phyloP scores from a whole-genome alignment of 2,329 filamentous ascomycete genomes.

The Nemania serpens region DNA sequence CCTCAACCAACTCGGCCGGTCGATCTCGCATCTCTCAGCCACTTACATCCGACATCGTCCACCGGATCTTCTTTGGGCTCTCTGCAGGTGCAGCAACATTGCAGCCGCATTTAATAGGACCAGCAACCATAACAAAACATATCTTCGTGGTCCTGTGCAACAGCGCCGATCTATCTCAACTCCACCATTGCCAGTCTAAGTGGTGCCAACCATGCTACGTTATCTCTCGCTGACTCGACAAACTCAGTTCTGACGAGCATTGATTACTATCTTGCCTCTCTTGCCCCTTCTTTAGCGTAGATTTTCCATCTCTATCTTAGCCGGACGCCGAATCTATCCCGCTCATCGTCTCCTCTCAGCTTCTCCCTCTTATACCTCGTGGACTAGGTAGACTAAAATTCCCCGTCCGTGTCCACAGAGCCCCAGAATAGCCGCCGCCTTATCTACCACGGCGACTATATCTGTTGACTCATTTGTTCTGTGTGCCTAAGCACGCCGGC shows the following conservation, averaged over 20 bases:
- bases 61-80: constrained; percentile 33
- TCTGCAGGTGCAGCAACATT: constrained; percentile 37
- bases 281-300: constrained; percentile 14
- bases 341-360: constrained; percentile 5
- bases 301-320: constrained; percentile 19
- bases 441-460: constrained; percentile 27
- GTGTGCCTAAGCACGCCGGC: constrained; percentile 17
- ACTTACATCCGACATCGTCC: constrained; percentile 28
- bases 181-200: constrained; percentile 24
- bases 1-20: constrained; percentile 25
- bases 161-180: constrained; percentile 36
- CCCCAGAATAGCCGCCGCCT: constrained; percentile 29
- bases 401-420: constrained; percentile 26
- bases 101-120: constrained; percentile 34
- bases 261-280: constrained; percentile 12
- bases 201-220: constrained; percentile 38
- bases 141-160: constrained; percentile 28
- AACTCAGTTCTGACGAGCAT: constrained; percentile 14
- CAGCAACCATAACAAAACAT: constrained; percentile 32
- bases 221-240: constrained; percentile 31
- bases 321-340: background rate
- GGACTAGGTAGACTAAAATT: constrained; percentile 1
- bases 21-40: constrained; percentile 23
- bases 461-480: constrained; percentile 31
- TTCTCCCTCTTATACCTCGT: constrained; percentile 1